Percentiles rank a stretch among this genome's conserved stretches.
These are phyloP conservation scores for Inosperma sp. DNA, from an alignment of 768 basidiomycete genomes.

Conservation along the genomic window DNA sequence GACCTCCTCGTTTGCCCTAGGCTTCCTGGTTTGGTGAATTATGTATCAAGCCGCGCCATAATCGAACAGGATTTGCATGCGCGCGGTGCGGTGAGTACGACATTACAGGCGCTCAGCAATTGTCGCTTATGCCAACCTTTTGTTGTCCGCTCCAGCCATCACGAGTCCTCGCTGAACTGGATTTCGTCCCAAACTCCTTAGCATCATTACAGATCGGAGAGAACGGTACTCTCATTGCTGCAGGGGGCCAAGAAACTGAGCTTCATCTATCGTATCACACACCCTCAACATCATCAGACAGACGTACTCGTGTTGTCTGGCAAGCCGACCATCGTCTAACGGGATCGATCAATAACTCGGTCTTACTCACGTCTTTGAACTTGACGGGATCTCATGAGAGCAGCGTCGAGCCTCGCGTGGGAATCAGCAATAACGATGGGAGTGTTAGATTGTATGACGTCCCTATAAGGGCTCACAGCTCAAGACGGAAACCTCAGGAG, in stretches of 20 bases:
- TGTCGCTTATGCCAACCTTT: slow-evolving; percentile 4
- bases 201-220: slow-evolving; percentile 49
- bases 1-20: slow-evolving; percentile 73
- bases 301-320: slow-evolving; percentile 42
- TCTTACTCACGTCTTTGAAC: slow-evolving; percentile 59
- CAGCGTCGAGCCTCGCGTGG: slow-evolving; percentile 69
- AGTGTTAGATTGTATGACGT: slow-evolving; percentile 79
- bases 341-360: slow-evolving; percentile 81
- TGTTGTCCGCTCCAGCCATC: slow-evolving; percentile 30
- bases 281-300: slow-evolving; percentile 27
- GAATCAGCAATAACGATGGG: slow-evolving; percentile 84
- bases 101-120: too few relatives aligned
- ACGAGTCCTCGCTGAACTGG: slow-evolving; percentile 47
- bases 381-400: slow-evolving; percentile 57
- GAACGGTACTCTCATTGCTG: slow-evolving; percentile 61
- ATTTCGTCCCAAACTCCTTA: slow-evolving; percentile 62
- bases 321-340: slow-evolving; percentile 48
- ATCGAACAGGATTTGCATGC: slow-evolving; percentile 52
- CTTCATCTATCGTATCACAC: slow-evolving; percentile 55
- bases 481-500: slow-evolving; percentile 40
- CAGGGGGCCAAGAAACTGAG: slow-evolving; percentile 70
- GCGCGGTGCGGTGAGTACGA: slow-evolving; percentile 19
- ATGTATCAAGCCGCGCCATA: slow-evolving; percentile 47
- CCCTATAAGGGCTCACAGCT: slow-evolving; percentile 44
- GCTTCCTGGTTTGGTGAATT: slow-evolving; percentile 59